Conservation (phyloP, 2,329 filamentous ascomycete genomes). For the Penicillium brevicompactum region DNA sequence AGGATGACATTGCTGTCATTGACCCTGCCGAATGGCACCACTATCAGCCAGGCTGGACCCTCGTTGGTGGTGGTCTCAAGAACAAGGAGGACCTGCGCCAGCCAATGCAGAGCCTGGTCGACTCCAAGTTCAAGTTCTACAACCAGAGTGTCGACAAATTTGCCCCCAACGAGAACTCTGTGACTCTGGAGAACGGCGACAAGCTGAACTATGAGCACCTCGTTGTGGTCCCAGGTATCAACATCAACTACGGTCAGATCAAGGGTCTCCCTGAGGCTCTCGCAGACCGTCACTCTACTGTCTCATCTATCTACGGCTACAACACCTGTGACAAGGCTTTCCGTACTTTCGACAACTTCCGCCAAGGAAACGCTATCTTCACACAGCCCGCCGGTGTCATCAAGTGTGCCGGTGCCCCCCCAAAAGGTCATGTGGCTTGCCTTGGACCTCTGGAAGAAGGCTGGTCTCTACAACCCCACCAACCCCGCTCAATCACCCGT, state of each 20-base stretch:
- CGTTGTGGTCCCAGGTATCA: constrained; percentile 62
- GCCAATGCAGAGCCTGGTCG: constrained; percentile 55
- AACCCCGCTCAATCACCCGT: constrained; percentile 48
- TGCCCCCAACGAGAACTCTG: constrained; percentile 57
- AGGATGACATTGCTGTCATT: constrained; percentile 65
- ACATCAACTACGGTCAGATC: constrained; percentile 54
- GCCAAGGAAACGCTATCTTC: constrained; percentile 59
- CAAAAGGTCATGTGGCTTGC: constrained; percentile 67
- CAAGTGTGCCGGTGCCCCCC: constrained; percentile 64
- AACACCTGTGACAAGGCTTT: constrained; percentile 59
- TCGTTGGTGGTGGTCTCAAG: constrained; percentile 68
- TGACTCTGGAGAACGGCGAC: constrained; percentile 59
- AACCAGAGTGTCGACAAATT: constrained; percentile 54
- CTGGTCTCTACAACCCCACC: constrained; percentile 52
- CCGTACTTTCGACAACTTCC: constrained; percentile 50
- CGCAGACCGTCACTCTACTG: constrained; percentile 48
- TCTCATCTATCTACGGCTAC: constrained; percentile 62
- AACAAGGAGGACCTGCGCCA: constrained; percentile 60
- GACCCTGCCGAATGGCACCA: constrained; percentile 66
- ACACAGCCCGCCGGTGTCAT: constrained; percentile 61
- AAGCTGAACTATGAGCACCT: constrained; percentile 65
- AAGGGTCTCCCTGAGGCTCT: constrained; percentile 61
- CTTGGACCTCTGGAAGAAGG: constrained; percentile 59
- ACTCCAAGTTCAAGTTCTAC: constrained; percentile 65
- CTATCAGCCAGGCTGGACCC: constrained; percentile 71